A percentile compares a stretch with the other conserved stretches of the same genome.
Conservation (phyloP, 2,329 filamentous ascomycete genomes). For the Emericellopsis cladophorae region DNA sequence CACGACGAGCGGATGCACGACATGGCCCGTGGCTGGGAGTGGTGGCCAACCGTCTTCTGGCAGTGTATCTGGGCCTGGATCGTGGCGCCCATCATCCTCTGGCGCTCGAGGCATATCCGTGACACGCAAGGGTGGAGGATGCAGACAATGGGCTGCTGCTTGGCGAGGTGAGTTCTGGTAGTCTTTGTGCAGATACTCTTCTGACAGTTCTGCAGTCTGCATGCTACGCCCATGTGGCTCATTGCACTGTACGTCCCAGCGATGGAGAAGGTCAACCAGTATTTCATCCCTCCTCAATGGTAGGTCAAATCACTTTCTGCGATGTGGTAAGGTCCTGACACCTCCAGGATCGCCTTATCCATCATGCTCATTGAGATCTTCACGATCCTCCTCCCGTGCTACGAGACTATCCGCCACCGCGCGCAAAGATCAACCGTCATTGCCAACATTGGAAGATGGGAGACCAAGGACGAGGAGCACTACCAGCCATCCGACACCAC, state of each 20-base stretch:
- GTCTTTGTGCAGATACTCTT: background rate
- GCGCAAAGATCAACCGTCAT: slow-evolving; percentile 32
- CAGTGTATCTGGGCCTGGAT: slow-evolving; percentile 52
- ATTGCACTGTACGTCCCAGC: slow-evolving; percentile 39
- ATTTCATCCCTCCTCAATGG: slow-evolving; percentile 50
- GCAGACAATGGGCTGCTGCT: slow-evolving; percentile 43
- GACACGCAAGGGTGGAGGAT: slow-evolving; percentile 56
- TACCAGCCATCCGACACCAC: slow-evolving; percentile 17
- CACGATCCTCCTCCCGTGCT: slow-evolving; percentile 50
- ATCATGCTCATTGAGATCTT: slow-evolving; percentile 52
- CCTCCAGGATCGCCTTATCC: slow-evolving; percentile 38
- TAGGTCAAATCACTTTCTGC: slow-evolving; percentile 18
- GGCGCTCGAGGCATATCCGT: slow-evolving; percentile 44
- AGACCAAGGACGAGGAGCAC: slow-evolving; percentile 17
- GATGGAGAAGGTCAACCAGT: slow-evolving; percentile 37
- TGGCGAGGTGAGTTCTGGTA: slow-evolving; percentile 24
- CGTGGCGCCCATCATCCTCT: slow-evolving; percentile 48
- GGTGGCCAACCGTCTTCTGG: slow-evolving; percentile 37
- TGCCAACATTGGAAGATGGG: slow-evolving; percentile 33
- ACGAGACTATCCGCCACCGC: slow-evolving; percentile 36
- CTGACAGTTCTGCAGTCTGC: slow-evolving; percentile 28
- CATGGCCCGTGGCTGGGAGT: slow-evolving; percentile 47
- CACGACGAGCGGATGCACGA: slow-evolving; percentile 31
- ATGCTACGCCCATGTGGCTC: slow-evolving; percentile 55
- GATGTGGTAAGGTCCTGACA: background rate